Base-by-base conservation (phyloP, 495 filamentous ascomycete species). In the Bryoglossum gracile region DNA sequence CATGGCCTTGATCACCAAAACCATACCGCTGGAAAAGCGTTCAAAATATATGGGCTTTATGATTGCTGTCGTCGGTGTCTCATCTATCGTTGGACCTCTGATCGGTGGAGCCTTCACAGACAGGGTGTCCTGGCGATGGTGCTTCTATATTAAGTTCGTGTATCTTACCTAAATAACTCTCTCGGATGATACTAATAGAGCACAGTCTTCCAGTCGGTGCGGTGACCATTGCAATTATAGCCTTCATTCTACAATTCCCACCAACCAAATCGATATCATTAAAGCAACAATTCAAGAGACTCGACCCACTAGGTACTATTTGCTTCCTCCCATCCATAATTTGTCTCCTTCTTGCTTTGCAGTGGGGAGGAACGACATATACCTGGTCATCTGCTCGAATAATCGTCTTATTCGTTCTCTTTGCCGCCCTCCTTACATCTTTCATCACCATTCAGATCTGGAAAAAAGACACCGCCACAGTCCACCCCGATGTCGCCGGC, bases 391-490 rank as follows among this genome's bases (percentile, higher is more conserved):
- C 57, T 8, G 51, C 64, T 8, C 50, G 52, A 1, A 46, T 65
- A 17, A 58, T 66, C 19, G 56, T 62, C 21, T 52, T 78, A 5
- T 74, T 81, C 43, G 74, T 81, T 16, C 51, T 89, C 2, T 84
- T 80, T 48, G 82, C 68, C 0, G 60, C 87, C 18, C 69, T 88
- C 8, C 64, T 78, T 6, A 49, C 74, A 23, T 65, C 62, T 28
- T 97, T 95, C 60, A 61, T 74, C 17, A 68, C 56, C 5, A 61
- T 90, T 10, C 84, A 97, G 60, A 62, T 81, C 41, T 71, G 75
- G 67, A 74, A 74, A 54, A 76, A 79, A 3, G 81, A 92, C 11
- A 80, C 71, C 5, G 91, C 91, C 3, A 91, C 87, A 2, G 68
- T 95, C 1, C 88, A 88, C 5, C 75, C 77, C 2, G 77, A 81